Conservation (phyloP, 768 basidiomycete species). For the Antrodiella citrinella region DNA sequence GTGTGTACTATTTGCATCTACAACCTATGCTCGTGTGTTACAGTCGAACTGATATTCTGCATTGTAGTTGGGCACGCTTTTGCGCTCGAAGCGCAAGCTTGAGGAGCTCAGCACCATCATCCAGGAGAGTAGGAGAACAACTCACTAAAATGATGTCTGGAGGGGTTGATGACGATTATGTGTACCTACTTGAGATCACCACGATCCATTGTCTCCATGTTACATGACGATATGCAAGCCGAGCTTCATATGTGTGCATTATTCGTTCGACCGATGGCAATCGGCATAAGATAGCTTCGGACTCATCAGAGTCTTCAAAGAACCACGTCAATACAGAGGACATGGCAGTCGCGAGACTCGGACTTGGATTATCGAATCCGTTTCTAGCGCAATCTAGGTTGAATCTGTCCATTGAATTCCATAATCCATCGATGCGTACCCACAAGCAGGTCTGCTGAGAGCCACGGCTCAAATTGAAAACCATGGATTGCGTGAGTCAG, state of each 20-base stretch:
- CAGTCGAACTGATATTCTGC: conserved; percentile 6
- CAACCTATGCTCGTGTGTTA: too few relatives aligned
- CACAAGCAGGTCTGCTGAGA: too few relatives aligned
- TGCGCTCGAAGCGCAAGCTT: conserved; percentile 97
- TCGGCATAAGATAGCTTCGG: background rate
- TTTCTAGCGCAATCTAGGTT: too few relatives aligned
- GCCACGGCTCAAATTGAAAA: too few relatives aligned
- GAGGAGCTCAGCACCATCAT: conserved; percentile 92
- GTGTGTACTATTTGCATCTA: too few relatives aligned
- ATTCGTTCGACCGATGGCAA: conserved; percentile 3
- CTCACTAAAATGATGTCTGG: conserved; percentile 30
- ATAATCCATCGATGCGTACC: too few relatives aligned
- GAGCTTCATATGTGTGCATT: conserved; percentile 16
- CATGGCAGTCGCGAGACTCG: too few relatives aligned
- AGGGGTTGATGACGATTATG: background rate
- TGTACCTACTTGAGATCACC: conserved; percentile 3
- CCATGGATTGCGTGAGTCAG: too few relatives aligned
- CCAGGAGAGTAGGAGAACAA: conserved; percentile 80
- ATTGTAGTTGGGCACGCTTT: conserved; percentile 85
- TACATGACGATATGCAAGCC: background rate
- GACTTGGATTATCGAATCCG: too few relatives aligned
- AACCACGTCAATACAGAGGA: too few relatives aligned
- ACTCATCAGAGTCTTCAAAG: conserved; percentile 7
- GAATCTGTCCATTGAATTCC: too few relatives aligned
- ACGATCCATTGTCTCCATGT: conserved; percentile 16